Conservation (phyloP, 2,329 filamentous ascomycete species). For the Pseudogymnoascus sp. region DNA sequence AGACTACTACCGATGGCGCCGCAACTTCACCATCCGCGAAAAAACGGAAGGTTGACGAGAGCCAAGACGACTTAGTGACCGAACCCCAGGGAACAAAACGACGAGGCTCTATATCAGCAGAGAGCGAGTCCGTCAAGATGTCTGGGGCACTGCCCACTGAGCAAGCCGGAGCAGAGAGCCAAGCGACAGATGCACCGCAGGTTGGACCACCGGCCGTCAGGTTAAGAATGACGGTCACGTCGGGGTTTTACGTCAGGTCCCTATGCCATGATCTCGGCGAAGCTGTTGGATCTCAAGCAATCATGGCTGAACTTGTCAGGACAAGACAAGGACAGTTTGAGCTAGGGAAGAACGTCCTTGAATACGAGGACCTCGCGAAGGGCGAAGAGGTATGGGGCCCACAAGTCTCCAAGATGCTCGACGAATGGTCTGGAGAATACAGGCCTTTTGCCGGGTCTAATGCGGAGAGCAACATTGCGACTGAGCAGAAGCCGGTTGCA, state of each 20-base stretch:
- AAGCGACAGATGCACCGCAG: slow-evolving; percentile 12
- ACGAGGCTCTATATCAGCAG: slow-evolving; percentile 13
- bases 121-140: slow-evolving; percentile 21
- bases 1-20: slow-evolving; percentile 30
- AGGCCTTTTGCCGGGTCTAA: slow-evolving; percentile 9
- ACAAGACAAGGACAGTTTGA: slow-evolving; percentile 74
- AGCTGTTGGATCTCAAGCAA: slow-evolving; percentile 68
- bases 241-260: slow-evolving; percentile 92
- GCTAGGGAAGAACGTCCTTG: slow-evolving; percentile 64
- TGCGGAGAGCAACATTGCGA: background rate
- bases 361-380: slow-evolving; percentile 65
- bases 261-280: slow-evolving; percentile 86
- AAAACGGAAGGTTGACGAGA: slow-evolving; percentile 25
- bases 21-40: slow-evolving; percentile 25
- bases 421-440: slow-evolving; percentile 23
- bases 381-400: slow-evolving; percentile 79
- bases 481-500: background rate
- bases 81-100: slow-evolving; percentile 23
- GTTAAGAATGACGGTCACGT: slow-evolving; percentile 85
- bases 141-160: slow-evolving; percentile 24
- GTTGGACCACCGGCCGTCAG: slow-evolving; percentile 66
- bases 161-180: slow-evolving; percentile 16
- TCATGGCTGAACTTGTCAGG: slow-evolving; percentile 79
- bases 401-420: slow-evolving; percentile 52
- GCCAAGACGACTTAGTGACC: slow-evolving; percentile 24